A percentile compares a stretch with the other conserved stretches of the same genome.
These are phyloP conservation scores for Voacanga thouarsii DNA, from an alignment of 257 asterid genomes.

Conservation along the genomic window DNA sequence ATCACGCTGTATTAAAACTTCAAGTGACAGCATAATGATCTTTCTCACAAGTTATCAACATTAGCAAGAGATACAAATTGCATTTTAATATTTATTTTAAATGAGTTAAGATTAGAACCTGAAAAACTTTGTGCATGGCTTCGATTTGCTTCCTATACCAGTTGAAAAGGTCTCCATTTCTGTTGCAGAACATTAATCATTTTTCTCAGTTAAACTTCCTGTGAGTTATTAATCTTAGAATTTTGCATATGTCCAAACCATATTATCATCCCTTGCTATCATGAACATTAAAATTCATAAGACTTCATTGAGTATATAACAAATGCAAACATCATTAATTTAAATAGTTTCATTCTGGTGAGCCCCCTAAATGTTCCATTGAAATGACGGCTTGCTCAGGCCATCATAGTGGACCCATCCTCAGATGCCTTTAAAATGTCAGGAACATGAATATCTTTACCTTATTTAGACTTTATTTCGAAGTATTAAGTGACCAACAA, in stretches of 20 bases:
- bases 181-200: constrained; percentile 73
- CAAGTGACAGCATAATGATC: constrained; percentile 13
- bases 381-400: neutral
- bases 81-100: constrained; percentile 39
- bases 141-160: constrained; percentile 99
- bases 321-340: constrained; percentile 5
- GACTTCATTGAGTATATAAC: constrained; percentile 7
- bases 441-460: neutral
- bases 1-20: constrained; percentile 14
- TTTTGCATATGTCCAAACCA: constrained; percentile 27
- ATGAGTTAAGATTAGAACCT: constrained; percentile 92
- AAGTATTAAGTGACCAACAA: neutral
- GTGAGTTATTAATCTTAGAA: constrained; percentile 32
- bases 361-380: neutral
- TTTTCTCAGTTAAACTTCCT: constrained; percentile 45
- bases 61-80: constrained; percentile 26
- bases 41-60: constrained; percentile 26
- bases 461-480: neutral
- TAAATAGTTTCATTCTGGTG: neutral
- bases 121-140: constrained; percentile 99
- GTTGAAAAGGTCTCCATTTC: constrained; percentile 79
- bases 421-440: neutral
- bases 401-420: neutral
- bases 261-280: constrained; percentile 10
- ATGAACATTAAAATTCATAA: neutral